Evolutionary conservation across 2,329 filamentous ascomycete genomes (phyloP), one percentile per base, ranked within the genome.

Genomic region (Geoglossum cookeanum): DNA sequence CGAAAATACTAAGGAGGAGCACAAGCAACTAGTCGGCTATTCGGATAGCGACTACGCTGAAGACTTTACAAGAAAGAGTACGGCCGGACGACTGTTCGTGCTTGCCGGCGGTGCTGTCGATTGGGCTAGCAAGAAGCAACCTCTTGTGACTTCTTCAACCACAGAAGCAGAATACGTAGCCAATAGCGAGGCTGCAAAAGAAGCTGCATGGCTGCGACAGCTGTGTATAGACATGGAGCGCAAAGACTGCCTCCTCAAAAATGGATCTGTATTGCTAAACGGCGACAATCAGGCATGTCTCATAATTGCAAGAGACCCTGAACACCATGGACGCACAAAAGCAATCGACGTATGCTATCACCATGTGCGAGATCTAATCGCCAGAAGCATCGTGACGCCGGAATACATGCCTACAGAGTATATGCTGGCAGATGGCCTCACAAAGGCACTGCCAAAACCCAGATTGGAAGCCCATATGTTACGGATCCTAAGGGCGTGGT

Each of bases 131-230:
- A 58, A 48, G 44, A 61, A 63, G 57, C 59, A 63, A 22, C 3
- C 27, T 1, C 59, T 32, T 5, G 55, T 63, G 1, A 48, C 58
- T 15, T 55, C 55, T 3, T 64, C 58, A 0, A 62, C 55, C 8
- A 60, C 57, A 9, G 58, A 63, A 55, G 57, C 57, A 0, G 58
- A 63, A 37, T 61, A 61, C 57, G 61, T 61, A 29, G 59, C 56
- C 11, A 5, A 29, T 2, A 57, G 17, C 17, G 42, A 35, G 44
- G 55, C 42, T 11, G 45, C 45, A 15, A 47, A 47, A 55, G 42
- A 57, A 27, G 55, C 32, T 15, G 45, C 45, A 29, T 57, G 45
- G 55, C 27, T 57, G 30, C 35, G 48, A 15, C 48, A 51, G 48
- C 27, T 51, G 15, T 51, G 48, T 4, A 7, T 51, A 29, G 48